Evolutionary conservation across 176 grass and related monocot species (phyloP), one percentile per base, ranked within the genome.

Genomic region (Oryza longistaminata): DNA sequence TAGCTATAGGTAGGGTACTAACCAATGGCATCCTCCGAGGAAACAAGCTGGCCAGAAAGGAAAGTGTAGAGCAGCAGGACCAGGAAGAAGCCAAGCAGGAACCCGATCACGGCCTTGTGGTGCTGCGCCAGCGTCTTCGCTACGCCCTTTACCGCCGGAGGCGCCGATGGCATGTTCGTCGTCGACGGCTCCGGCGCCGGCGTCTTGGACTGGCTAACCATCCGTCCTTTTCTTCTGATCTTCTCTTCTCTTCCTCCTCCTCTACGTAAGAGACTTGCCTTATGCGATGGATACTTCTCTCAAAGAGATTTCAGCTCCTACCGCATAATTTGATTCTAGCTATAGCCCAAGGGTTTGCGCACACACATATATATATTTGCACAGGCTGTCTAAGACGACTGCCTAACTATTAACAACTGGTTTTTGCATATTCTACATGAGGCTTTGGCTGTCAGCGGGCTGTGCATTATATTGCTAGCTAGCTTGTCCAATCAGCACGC

Each of bases 61-160:
- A 82, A 40, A 64, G 82, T 76, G 77, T 81, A 81, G 39, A 89
- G 82, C 64, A 85, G 70, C 29, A 89, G 87, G 64, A 76, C 43
- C 61, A 85, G n/a, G 40, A 85, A 84, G 77, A 89, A 76, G n/a
- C 87, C 70, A 49, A 89, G 15, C 15, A 89, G 77, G 50, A 85
- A 85, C 6, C 77, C 87, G 2, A 81, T 71, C 7, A 81, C 82
- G 39, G 82, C 29, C 14, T 26, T 64, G 82, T 81, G 82, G 77
- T 81, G 82, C 70, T 76, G 76, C 5, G 64, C 64, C 64, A 89
- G 21, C 61, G 62, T 48, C 50, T 75, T 80, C 27, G 29, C 64
- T 37, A 79, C 15, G 70, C 82, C 71, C 45, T 84, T 88, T 2
- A 9, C 15, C 14, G 37, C 21, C 58, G 27, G 0, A 7, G 5